Conservation (phyloP, 345 rosid species). For the Arabis alpina region DNA sequence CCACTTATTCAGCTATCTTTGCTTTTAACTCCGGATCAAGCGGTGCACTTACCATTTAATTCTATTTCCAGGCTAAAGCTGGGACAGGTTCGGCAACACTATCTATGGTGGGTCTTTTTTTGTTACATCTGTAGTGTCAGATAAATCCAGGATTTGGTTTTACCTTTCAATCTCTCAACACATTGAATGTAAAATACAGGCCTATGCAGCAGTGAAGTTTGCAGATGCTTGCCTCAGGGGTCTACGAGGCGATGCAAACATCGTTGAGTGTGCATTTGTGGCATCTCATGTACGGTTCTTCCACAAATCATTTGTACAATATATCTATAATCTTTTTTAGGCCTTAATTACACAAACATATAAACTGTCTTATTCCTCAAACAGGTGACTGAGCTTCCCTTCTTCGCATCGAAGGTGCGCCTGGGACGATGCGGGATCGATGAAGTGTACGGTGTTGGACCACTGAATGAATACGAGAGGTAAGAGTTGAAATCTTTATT, state of each 20-base stretch:
- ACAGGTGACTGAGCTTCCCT: constrained; percentile 98
- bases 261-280: constrained; percentile 78
- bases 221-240: constrained; percentile 92
- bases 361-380: not conserved
- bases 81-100: constrained; percentile 97
- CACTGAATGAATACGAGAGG: constrained; percentile 87
- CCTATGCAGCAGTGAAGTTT: constrained; percentile 97
- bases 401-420: constrained; percentile 87
- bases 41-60: not conserved
- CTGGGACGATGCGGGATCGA: constrained; percentile 80
- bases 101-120: constrained; percentile 69
- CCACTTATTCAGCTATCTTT: not conserved
- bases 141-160: not conserved
- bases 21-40: not conserved
- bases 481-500: constrained; percentile 29
- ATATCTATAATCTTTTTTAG: not conserved
- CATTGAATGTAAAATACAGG: constrained; percentile 52
- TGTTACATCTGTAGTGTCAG: not conserved
- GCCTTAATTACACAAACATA: not conserved
- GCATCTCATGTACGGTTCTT: constrained; percentile 66
- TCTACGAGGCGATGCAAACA: constrained; percentile 78
- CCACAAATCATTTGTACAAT: too few species aligned
- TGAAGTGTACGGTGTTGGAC: constrained; percentile 80
- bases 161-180: not conserved
- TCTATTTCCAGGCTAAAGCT: constrained; percentile 82